Percentiles rank a stretch among this genome's conserved stretches.
phyloP scores from a whole-genome alignment of 805 yeast genomes.

The Myxozyma neglecta region DNA sequence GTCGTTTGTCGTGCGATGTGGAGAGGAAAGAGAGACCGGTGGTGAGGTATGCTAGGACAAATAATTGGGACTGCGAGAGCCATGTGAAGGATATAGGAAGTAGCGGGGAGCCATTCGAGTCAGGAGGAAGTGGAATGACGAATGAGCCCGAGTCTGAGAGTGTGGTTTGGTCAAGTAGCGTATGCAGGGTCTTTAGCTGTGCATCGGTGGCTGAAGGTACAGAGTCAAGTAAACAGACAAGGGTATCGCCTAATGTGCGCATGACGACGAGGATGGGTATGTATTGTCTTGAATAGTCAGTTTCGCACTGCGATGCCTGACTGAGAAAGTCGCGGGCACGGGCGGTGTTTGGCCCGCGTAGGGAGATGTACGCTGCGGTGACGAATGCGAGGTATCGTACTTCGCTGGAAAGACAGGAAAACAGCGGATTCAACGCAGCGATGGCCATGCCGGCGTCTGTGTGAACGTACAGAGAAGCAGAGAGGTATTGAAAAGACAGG shows the following conservation, averaged over 20 bases:
- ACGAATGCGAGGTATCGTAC: constrained; percentile 14
- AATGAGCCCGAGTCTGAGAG: constrained; percentile 21
- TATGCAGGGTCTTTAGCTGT: constrained; percentile 10
- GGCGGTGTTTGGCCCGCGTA: constrained; percentile 10
- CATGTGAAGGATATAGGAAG: constrained; percentile 23
- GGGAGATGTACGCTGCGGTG: constrained; percentile 10
- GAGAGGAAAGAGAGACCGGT: constrained; percentile 15
- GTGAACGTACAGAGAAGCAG: constrained; percentile 3
- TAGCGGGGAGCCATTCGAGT: neutral
- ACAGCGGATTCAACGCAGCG: constrained; percentile 9
- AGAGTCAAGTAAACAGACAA: neutral
- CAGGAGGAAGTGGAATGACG: constrained; percentile 16
- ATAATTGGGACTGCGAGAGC: constrained; percentile 25
- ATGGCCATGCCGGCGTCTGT: neutral
- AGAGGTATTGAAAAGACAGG: constrained; percentile 16
- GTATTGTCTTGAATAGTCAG: constrained; percentile 25
- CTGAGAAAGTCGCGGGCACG: constrained; percentile 10
- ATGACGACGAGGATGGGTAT: constrained; percentile 25
- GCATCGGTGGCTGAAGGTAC: constrained; percentile 1
- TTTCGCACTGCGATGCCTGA: constrained; percentile 22
- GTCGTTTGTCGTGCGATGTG: constrained; percentile 7
- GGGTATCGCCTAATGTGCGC: constrained; percentile 13
- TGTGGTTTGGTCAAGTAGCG: constrained; percentile 12
- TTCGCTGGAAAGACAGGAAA: constrained; percentile 22
- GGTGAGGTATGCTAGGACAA: constrained; percentile 13